Percentiles rank a stretch among this genome's conserved stretches.
phyloP scores from a whole-genome alignment of 257 asterid genomes.

The Fraxinus pennsylvanica region DNA sequence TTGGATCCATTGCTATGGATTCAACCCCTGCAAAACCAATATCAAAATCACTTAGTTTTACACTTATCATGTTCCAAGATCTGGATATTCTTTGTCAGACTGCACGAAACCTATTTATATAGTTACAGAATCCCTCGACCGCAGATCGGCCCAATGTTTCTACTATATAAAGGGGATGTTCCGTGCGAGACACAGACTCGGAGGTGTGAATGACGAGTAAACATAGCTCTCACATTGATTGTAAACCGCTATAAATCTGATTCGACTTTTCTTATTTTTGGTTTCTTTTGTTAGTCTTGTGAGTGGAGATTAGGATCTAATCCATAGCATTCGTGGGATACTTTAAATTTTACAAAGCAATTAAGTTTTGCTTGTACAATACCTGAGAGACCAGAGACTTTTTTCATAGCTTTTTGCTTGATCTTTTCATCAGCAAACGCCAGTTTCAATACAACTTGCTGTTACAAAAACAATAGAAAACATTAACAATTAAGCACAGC shows the following conservation, averaged over 20 bases:
- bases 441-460: constrained; percentile 39
- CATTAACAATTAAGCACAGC: background rate
- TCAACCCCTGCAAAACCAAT: constrained; percentile 34
- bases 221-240: too few species aligned
- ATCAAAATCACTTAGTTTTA: background rate
- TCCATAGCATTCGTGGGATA: background rate
- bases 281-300: too few species aligned
- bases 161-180: background rate
- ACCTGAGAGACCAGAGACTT: constrained; percentile 33
- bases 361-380: background rate
- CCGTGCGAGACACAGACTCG: background rate
- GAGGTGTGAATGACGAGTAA: background rate
- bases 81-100: background rate
- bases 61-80: background rate
- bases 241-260: background rate
- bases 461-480: constrained; percentile 6
- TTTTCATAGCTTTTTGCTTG: constrained; percentile 34
- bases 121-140: background rate
- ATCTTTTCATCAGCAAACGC: constrained; percentile 31
- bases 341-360: background rate
- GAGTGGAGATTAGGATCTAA: too few species aligned
- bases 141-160: too few species aligned
- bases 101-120: background rate
- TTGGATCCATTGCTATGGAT: constrained; percentile 32
- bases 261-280: background rate